Evolutionary conservation across 2,329 filamentous ascomycete genomes (phyloP).

Genomic region (Curvularia sp.): DNA sequence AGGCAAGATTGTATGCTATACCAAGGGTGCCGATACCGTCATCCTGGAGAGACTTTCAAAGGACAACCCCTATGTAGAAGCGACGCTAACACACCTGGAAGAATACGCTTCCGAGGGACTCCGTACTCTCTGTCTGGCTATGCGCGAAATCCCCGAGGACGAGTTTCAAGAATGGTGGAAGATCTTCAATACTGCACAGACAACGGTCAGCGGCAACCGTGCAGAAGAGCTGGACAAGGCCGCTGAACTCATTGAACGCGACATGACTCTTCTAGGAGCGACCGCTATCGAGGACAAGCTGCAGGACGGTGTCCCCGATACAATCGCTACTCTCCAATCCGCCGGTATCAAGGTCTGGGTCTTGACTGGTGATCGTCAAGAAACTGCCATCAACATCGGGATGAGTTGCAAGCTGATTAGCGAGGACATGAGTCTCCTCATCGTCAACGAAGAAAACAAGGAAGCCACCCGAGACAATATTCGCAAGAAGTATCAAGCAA

Average conservation of each 20-base stretch:
- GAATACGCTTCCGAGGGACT: constrained; percentile 97
- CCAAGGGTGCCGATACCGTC: constrained; percentile 96
- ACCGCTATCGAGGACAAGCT: constrained; percentile 97
- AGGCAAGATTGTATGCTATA: constrained; percentile 91
- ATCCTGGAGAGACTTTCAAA: constrained; percentile 88
- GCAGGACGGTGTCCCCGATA: constrained; percentile 97
- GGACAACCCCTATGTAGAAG: constrained; percentile 82
- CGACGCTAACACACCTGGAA: constrained; percentile 93
- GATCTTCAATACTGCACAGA: constrained; percentile 86
- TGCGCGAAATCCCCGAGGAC: constrained; percentile 88
- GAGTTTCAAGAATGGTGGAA: constrained; percentile 88
- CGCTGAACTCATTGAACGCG: constrained; percentile 91
- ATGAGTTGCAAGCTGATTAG: constrained; percentile 99
- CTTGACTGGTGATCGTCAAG: constrained; percentile 93
- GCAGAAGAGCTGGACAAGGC: constrained; percentile 97
- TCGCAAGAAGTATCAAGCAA: constrained; percentile 90
- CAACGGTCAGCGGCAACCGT: constrained; percentile 89
- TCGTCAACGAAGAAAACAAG: constrained; percentile 89
- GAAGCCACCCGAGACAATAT: constrained; percentile 84
- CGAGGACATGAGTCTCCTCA: constrained; percentile 97
- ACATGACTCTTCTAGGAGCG: constrained; percentile 88
- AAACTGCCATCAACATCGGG: constrained; percentile 99
- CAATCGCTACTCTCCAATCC: constrained; percentile 94
- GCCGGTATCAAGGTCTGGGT: constrained; percentile 99
- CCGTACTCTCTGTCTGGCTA: constrained; percentile 90